Conservation (phyloP, 441 rosid species). For the Metrosideros polymorpha region DNA sequence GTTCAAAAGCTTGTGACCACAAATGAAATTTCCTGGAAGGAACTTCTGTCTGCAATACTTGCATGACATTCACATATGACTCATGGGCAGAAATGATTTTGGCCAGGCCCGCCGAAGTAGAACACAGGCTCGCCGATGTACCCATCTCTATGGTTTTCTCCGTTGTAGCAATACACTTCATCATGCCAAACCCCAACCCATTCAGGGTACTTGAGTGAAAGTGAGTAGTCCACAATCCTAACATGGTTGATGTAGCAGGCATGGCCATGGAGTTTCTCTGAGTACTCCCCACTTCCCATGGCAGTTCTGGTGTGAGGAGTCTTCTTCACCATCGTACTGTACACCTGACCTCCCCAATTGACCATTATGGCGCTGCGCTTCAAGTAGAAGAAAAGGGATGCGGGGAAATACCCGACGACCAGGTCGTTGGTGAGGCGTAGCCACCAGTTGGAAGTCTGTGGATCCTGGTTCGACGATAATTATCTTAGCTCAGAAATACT, state of each 20-base stretch:
- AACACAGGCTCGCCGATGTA: conserved; percentile 1
- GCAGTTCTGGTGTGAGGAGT: conserved; percentile 19
- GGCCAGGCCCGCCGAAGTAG: conserved; percentile 28
- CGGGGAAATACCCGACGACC: conserved; percentile 13
- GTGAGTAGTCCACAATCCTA: conserved; percentile 14
- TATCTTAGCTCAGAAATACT: not conserved
- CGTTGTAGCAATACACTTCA: conserved; percentile 13
- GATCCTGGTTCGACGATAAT: conserved; percentile 3
- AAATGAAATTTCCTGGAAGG: not conserved
- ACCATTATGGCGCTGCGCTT: conserved; percentile 5
- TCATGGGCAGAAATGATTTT: conserved; percentile 2
- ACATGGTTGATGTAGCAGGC: conserved; percentile 5
- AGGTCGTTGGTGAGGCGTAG: not conserved
- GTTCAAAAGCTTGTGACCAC: not conserved
- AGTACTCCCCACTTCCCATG: conserved; percentile 24
- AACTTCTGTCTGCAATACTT: not conserved
- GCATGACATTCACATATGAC: not conserved
- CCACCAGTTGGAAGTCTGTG: conserved; percentile 18
- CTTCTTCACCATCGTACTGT: conserved; percentile 9
- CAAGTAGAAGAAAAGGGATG: not conserved
- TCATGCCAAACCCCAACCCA: conserved; percentile 5
- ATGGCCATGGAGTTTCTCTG: not conserved
- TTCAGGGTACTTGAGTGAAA: conserved; percentile 13
- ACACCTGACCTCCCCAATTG: conserved; percentile 30
- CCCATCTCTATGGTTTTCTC: not conserved